Base-by-base conservation (phyloP, 2,329 filamentous ascomycete genomes). In the Rhytidhysteron rufulum region DNA sequence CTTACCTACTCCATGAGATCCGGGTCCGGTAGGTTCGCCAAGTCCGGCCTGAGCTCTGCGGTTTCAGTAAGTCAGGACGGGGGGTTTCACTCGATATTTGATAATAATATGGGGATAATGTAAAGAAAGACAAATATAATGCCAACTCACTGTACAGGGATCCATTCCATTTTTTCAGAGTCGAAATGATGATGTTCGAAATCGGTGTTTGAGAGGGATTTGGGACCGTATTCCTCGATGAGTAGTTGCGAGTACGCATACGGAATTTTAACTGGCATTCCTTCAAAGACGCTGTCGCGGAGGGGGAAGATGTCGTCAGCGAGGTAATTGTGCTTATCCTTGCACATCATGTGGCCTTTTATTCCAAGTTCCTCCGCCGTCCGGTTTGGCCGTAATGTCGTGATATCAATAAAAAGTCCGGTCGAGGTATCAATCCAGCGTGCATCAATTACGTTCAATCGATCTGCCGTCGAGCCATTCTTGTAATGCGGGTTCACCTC, bases 401-500 rank as follows among this genome's bases (percentile, higher is more conserved):
- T 81, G 44, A 82, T 79, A 53, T 82, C 79, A 49, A 82, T 80
- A 50, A 79, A 82, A 1, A 82, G 57, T 0, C 79, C 79, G 1
- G 73, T 79, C 0, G 71, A 63, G 16, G 67, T 79, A 51, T 82
- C 78, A 44, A 82, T 79, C 77, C 77, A 82, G 17, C 79, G 67
- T 8, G 73, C 78, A 51, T 82, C 78, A 39, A 82, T 82, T 22
- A 74, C 67, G 44, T 82, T 82, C 35, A 70, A 49, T 10, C 40
- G 58, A 48, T 82, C 79, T 2, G 31, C 38, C 1, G 59, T 68
- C 2, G 63, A 66, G 17, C 65, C 61, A 41, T 73, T 69, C 4
- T 59, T 58, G 50, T 72, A 79, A 48, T 78, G 63, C 8, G 78
- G 78, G 43, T 82, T 82, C 39, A 82, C 70, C 38, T 82, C 79